Evolutionary conservation across 768 basidiomycete genomes (phyloP), one percentile per base, ranked within the genome.

Genomic region (Pulveroboletus frians): DNA sequence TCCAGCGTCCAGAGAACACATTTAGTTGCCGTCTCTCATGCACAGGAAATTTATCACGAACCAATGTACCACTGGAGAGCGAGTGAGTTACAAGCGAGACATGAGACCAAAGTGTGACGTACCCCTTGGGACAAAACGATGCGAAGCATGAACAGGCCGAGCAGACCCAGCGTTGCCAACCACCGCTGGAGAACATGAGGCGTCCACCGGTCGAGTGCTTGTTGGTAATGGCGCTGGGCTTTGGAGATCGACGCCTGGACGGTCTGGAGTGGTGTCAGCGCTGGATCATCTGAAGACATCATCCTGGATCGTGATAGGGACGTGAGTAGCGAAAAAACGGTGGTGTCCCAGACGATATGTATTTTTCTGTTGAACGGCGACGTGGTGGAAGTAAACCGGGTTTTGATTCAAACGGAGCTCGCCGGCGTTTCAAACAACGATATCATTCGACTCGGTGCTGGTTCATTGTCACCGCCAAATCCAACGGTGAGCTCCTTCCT

Each of bases 121-220:
- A 93, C 92, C 57, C 92, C 95, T 74, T 98, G 89, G 5, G 88
- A 75, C 36, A 94, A 64, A 11, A 97, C 74, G 58, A 99, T 93
- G 50, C 95, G 77, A 46, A 97, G 67, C 60, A 88, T 72, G 66
- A 99, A 98, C 31, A 97, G 31, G 20, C 73, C 62, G 49, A 94
- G 70, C 13, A 96, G 61, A 5, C 77, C 88, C 4, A 74, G 74
- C 3, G 91, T 90, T 32, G 76, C 80, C 21, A 90, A 59, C 96
- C 96, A 99, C 51, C 96, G 81, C 60, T 94, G 79, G n/a, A 91
- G 69, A 27, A 85, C 79, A 63, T 92, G 83, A 0, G 96, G 96
- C 3, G 95, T 96, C 74, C 86, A 84, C 21, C 89, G 81, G 76
- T 99, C 96, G n/a, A 97, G 78, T 21, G 80, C 68, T 63, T 86